Base-by-base conservation (phyloP, 805 yeast genomes). In the Starmerella bacillaris region DNA sequence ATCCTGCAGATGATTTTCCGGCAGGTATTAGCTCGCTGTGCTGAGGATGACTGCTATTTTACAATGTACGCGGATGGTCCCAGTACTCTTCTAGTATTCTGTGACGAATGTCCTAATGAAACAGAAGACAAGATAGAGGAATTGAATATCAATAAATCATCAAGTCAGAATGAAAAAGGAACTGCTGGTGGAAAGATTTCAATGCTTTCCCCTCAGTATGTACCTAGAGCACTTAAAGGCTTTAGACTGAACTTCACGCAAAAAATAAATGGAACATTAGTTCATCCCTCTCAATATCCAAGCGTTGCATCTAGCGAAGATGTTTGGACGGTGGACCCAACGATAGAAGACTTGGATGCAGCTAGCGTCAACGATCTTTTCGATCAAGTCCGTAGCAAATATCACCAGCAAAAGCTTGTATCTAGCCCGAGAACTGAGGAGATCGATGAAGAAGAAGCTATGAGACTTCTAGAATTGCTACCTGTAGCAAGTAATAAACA, bases 1-100 rank as follows among this genome's bases (percentile, higher is more conserved):
- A 51, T 79, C 2, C 61, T 78, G 57, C 52, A 57, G 15, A 28
- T 73, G 2, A 41, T 76, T 37, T 57, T 63, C 18, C 39, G 46
- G 3, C 54, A 70, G 19, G 50, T 53, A 1, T 39, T 46, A 4
- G 24, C 37, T 24, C n/a, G 18, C n/a, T 18, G 28, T 21, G 30
- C 24, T n/a, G 31, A 24, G 1, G 3, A 20, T 27, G 50, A 38
- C 30, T 37, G 44, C 32, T 46, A 46, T 27, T 24, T 52, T 16
- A 44, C 46, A 3, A 33, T 50, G 33, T 45, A 45, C 20, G 38
- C 45, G 28, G 31, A 35, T 9, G 40, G 30, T 3, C 42, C 48
- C 6, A 43, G 59, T 45, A 14, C 36, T 36, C 21, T 52, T 47
- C 18, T 43, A 34, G 34, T 47, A 22, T 31, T 56, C 27, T 54